A percentile compares a stretch with the other conserved stretches of the same genome.
phyloP scores from a whole-genome alignment of 2,329 filamentous ascomycete genomes.

The Setomelanomma holmii region DNA sequence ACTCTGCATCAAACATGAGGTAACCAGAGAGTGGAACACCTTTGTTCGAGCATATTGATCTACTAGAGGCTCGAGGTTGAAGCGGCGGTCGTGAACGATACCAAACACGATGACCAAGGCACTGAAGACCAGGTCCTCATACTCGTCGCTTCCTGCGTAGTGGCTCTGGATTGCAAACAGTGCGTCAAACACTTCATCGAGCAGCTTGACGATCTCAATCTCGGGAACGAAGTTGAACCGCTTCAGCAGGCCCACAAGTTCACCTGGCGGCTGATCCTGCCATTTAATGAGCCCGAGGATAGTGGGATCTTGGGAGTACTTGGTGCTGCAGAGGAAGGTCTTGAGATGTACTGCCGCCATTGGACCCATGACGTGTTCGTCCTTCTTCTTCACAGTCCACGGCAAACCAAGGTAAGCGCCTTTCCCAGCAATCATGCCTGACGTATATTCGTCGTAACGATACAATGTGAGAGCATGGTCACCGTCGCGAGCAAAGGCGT shows the following conservation, averaged over 20 bases:
- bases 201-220: slow-evolving; percentile 94
- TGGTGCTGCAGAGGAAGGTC: slow-evolving; percentile 92
- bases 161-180: slow-evolving; percentile 92
- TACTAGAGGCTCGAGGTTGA: slow-evolving; percentile 88
- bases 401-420: slow-evolving; percentile 87
- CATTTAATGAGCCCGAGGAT: slow-evolving; percentile 85
- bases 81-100: slow-evolving; percentile 92
- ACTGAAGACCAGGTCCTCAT: slow-evolving; percentile 91
- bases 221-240: slow-evolving; percentile 93
- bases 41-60: slow-evolving; percentile 87
- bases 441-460: slow-evolving; percentile 89
- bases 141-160: slow-evolving; percentile 87
- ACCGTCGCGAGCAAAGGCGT: slow-evolving; percentile 89
- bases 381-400: slow-evolving; percentile 79
- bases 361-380: slow-evolving; percentile 76
- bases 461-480: slow-evolving; percentile 82
- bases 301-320: slow-evolving; percentile 89
- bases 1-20: slow-evolving; percentile 84
- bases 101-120: slow-evolving; percentile 87
- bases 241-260: slow-evolving; percentile 76
- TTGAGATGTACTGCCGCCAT: slow-evolving; percentile 80
- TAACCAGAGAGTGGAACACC: slow-evolving; percentile 94
- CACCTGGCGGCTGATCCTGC: slow-evolving; percentile 76
- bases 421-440: slow-evolving; percentile 73
- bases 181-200: slow-evolving; percentile 87